Evolutionary conservation across 1,284 basidiomycete species (phyloP).

Genomic region (Cryptococcus depauperatus): DNA sequence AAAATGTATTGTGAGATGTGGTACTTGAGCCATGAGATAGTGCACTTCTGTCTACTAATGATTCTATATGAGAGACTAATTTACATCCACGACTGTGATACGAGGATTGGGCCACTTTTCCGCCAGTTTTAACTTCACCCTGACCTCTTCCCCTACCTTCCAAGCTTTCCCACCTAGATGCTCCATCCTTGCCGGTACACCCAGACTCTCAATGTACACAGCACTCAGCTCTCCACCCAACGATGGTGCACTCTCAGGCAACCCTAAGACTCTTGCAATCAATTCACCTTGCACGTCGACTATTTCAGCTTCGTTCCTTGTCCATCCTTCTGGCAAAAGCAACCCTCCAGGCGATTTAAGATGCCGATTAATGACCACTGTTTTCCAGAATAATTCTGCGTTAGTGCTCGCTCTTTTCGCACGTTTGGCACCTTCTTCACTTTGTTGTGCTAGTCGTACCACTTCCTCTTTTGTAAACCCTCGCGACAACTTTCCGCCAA

Average conservation of each 20-base stretch:
- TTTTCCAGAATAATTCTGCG: conserved; percentile 26
- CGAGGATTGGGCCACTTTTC: conserved; percentile 25
- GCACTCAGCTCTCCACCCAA: conserved; percentile 9
- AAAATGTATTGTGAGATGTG: conserved; percentile 11
- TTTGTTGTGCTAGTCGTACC: conserved; percentile 10
- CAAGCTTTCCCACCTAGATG: conserved; percentile 3
- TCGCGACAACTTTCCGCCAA: conserved; percentile 1
- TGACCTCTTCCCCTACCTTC: conserved; percentile 26
- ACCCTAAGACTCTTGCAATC: conserved; percentile 12
- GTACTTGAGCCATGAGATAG: conserved; percentile 4
- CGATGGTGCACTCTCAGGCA: conserved; percentile 6
- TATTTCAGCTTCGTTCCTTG: conserved; percentile 4
- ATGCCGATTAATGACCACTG: conserved; percentile 11
- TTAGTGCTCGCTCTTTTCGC: conserved; percentile 14
- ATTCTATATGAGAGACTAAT: conserved; percentile 3
- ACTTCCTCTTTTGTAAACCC: conserved; percentile 24
- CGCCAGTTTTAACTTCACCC: conserved; percentile 12
- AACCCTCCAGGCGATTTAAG: not conserved
- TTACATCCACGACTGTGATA: conserved; percentile 8
- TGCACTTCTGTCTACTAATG: not conserved
- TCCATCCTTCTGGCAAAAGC: not conserved
- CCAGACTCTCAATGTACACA: conserved; percentile 17
- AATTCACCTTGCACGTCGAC: conserved; percentile 20
- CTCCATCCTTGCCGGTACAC: conserved; percentile 12
- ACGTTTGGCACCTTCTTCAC: conserved; percentile 16